phyloP scores from a whole-genome alignment of 148 eudicot species.

The Cornus florida region DNA sequence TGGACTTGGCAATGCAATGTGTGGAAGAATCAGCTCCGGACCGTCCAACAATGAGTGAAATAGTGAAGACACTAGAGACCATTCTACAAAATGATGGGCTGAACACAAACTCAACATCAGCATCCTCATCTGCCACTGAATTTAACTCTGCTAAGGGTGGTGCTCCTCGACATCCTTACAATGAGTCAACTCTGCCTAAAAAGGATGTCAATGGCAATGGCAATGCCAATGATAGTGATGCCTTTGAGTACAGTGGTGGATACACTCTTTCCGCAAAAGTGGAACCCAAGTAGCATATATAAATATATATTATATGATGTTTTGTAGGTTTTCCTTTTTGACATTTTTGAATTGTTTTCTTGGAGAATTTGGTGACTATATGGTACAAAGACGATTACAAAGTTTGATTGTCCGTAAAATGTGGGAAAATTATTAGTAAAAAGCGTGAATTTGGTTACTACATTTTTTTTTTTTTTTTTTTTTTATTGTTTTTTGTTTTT shows the following conservation, averaged over 20 bases:
- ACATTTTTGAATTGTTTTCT: background rate
- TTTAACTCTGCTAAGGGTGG: constrained; percentile 48
- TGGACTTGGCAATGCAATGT: constrained; percentile 76
- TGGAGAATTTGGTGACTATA: background rate
- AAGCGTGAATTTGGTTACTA: background rate
- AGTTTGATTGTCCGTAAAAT: background rate
- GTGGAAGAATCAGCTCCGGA: constrained; percentile 72
- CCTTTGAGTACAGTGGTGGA: constrained; percentile 81
- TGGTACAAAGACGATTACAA: background rate
- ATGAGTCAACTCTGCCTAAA: constrained; percentile 33
- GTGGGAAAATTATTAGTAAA: background rate
- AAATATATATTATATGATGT: background rate
- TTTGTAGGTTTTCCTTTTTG: background rate
- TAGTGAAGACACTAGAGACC: constrained; percentile 66
- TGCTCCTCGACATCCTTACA: constrained; percentile 50
- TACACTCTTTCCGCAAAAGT: constrained; percentile 56
- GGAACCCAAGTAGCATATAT: constrained; percentile 55
- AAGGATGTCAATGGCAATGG: constrained; percentile 16
- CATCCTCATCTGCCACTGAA: constrained; percentile 73
- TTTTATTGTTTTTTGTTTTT: too few species aligned
- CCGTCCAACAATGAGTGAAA: constrained; percentile 88
- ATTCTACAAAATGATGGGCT: constrained; percentile 67
- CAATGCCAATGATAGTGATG: constrained; percentile 55
- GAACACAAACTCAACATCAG: constrained; percentile 61
- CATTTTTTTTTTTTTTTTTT: too few species aligned